A percentile compares a stretch with the other conserved stretches of the same genome.
phyloP scores from a whole-genome alignment of 495 filamentous ascomycete genomes.

The Apodospora peruviana region DNA sequence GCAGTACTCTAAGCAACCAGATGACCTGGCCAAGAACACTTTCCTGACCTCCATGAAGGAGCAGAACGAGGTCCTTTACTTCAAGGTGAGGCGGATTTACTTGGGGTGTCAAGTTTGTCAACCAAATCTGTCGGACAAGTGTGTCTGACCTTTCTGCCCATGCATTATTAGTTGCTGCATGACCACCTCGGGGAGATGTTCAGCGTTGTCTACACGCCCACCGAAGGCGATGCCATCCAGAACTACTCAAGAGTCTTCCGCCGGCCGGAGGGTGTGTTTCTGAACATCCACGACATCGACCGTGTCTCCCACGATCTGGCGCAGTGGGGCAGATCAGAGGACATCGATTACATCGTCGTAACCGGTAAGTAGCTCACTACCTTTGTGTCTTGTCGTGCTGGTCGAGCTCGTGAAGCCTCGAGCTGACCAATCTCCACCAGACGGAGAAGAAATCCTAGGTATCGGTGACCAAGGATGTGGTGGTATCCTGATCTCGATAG shows the following conservation, averaged over 20 bases:
- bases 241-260: constrained; percentile 78
- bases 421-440: constrained; percentile 5
- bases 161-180: constrained; percentile 29
- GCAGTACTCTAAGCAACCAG: constrained; percentile 58
- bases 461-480: constrained; percentile 92
- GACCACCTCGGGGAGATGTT: constrained; percentile 71
- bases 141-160: background rate
- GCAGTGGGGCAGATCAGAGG: constrained; percentile 62
- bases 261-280: constrained; percentile 60
- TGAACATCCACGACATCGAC: constrained; percentile 55
- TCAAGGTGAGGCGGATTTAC: constrained; percentile 46
- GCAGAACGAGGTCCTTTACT: constrained; percentile 78
- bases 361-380: constrained; percentile 45
- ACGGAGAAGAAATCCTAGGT: constrained; percentile 66
- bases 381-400: no score
- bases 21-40: constrained; percentile 73
- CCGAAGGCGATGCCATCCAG: constrained; percentile 85
- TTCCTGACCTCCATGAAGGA: constrained; percentile 83
- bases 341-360: constrained; percentile 86
- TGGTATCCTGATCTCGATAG: constrained; percentile 76
- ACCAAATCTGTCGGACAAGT: no score
- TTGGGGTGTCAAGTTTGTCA: background rate
- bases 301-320: constrained; percentile 57
- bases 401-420: background rate
- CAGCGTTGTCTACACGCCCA: constrained; percentile 82